A percentile compares a stretch with the other conserved stretches of the same genome.
Conservation (phyloP, 2,329 filamentous ascomycete genomes). For the Alternaria infectoria region DNA sequence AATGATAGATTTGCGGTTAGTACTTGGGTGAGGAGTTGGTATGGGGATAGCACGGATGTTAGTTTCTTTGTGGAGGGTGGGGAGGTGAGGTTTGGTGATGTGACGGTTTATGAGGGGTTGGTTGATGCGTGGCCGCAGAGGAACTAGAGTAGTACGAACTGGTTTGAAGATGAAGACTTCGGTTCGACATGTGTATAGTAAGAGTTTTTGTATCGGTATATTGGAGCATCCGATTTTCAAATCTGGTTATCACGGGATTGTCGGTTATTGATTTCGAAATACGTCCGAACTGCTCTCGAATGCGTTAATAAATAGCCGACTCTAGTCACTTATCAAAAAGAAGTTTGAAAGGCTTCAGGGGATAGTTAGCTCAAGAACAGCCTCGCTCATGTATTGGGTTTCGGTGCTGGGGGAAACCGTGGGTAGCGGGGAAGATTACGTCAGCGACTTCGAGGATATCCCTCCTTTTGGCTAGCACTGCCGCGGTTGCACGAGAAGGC, state of each 20-base stretch:
- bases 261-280: no score
- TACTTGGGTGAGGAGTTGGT: constrained; percentile 52
- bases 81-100: constrained; percentile 33
- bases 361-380: neutral
- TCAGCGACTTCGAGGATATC: constrained; percentile 2
- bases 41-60: constrained; percentile 23
- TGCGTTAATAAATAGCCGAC: neutral
- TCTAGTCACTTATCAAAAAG: neutral
- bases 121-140: constrained; percentile 18
- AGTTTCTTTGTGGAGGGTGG: constrained; percentile 22
- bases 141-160: no score
- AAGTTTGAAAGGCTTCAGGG: neutral
- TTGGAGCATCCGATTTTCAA: no score
- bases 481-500: neutral
- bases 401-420: neutral
- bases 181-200: neutral
- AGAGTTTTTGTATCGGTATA: no score
- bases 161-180: no score
- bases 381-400: neutral
- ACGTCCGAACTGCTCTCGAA: no score
- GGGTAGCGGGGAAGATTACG: constrained; percentile 5
- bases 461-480: constrained; percentile 10
- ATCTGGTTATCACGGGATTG: no score
- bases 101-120: constrained; percentile 26
- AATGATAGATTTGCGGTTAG: constrained; percentile 53